Evolutionary conservation across 2,329 filamentous ascomycete genomes (phyloP).

Genomic region (Xylariaceae sp.): DNA sequence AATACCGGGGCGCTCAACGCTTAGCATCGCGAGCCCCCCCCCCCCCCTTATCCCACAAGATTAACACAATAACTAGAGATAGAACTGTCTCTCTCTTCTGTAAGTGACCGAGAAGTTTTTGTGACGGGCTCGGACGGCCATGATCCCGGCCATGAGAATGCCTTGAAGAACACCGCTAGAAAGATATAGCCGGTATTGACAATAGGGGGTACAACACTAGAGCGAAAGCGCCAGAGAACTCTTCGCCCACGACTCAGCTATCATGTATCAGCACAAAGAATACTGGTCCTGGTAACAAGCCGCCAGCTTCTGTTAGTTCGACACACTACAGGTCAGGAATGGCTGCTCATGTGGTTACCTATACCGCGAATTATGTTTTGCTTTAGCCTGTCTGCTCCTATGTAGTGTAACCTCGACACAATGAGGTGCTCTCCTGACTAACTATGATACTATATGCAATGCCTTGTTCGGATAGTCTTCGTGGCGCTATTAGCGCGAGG

Average conservation of each 20-base stretch:
- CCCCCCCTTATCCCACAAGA: background rate
- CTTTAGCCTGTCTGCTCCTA: too few species aligned
- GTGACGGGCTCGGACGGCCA: slow-evolving; percentile 37
- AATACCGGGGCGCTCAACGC: slow-evolving; percentile 32
- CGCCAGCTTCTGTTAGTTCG: slow-evolving; percentile 2
- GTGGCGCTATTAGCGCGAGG: too few species aligned
- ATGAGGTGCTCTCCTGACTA: too few species aligned
- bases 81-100: slow-evolving; percentile 36
- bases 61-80: slow-evolving; percentile 1
- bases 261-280: slow-evolving; percentile 34
- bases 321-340: background rate
- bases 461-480: too few species aligned
- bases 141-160: slow-evolving; percentile 25
- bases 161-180: slow-evolving; percentile 23
- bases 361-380: too few species aligned
- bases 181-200: slow-evolving; percentile 37
- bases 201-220: slow-evolving; percentile 39
- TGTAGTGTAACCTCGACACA: too few species aligned
- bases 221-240: slow-evolving; percentile 30
- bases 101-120: slow-evolving; percentile 36
- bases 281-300: slow-evolving; percentile 14
- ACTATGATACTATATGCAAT: too few species aligned
- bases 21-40: slow-evolving; percentile 19
- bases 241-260: slow-evolving; percentile 32
- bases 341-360: slow-evolving; percentile 4